These are phyloP conservation scores for Talaromyces liani DNA, from an alignment of 495 filamentous ascomycete species.

Conservation along the genomic window DNA sequence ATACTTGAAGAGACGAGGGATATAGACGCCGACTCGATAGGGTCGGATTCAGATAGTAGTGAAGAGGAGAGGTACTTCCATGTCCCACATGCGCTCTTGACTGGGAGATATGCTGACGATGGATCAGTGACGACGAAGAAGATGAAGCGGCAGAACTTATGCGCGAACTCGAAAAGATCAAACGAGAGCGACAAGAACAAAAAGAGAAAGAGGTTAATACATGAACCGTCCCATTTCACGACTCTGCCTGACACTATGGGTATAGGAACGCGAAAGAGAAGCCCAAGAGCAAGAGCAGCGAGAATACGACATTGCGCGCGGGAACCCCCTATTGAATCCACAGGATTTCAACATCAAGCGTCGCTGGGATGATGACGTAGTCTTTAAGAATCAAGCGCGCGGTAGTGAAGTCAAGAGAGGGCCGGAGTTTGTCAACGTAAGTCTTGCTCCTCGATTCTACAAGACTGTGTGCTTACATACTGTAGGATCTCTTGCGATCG, in stretches of 20 bases:
- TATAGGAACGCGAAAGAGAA: slow-evolving; percentile 68
- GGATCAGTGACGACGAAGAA: slow-evolving; percentile 62
- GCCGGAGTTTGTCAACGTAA: slow-evolving; percentile 94
- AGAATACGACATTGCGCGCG: slow-evolving; percentile 82
- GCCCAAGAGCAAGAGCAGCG: slow-evolving; percentile 72
- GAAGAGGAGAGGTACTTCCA: slow-evolving; percentile 55
- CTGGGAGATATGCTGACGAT: slow-evolving; percentile 10
- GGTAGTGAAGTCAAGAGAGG: slow-evolving; percentile 90
- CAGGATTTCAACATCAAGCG: slow-evolving; percentile 38
- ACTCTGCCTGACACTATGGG: too few species aligned
- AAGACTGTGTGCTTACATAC: slow-evolving; percentile 24
- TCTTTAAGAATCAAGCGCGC: slow-evolving; percentile 97
- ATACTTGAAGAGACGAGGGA: slow-evolving; percentile 84
- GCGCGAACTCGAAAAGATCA: slow-evolving; percentile 91
- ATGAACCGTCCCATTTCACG: neutral
- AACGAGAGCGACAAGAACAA: slow-evolving; percentile 78
- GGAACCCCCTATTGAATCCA: slow-evolving; percentile 84
- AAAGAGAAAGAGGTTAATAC: slow-evolving; percentile 68
- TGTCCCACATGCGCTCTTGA: neutral
- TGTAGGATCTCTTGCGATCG: slow-evolving; percentile 78
- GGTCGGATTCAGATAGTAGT: slow-evolving; percentile 60
- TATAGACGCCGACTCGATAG: slow-evolving; percentile 84
- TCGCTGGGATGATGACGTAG: slow-evolving; percentile 98
- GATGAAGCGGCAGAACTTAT: slow-evolving; percentile 87
- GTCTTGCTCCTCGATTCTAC: too few species aligned